These are phyloP conservation scores for Panicum miliaceum DNA, from an alignment of 176 grass and related monocot species.

Conservation along the genomic window DNA sequence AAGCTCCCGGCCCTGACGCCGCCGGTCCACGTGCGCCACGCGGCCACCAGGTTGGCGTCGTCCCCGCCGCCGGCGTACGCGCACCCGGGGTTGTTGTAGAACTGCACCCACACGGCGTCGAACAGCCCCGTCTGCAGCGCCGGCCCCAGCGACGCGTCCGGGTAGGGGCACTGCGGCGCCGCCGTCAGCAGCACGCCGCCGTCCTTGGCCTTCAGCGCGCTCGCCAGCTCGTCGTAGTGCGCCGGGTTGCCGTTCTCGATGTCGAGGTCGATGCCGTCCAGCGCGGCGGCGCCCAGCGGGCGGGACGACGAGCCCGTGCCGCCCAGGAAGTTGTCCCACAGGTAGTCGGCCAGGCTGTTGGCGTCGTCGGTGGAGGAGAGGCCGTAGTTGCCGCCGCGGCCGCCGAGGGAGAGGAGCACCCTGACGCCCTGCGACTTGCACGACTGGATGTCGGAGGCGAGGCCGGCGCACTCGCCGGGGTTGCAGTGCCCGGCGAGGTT, in stretches of 20 bases:
- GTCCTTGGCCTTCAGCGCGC: conserved; percentile 6
- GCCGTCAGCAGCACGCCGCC: conserved; percentile 46
- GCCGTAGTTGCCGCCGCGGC: conserved; percentile 35
- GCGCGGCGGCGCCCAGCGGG: conserved; percentile 65
- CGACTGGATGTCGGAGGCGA: conserved; percentile 49
- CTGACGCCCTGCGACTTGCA: conserved; percentile 56
- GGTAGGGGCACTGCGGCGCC: conserved; percentile 63
- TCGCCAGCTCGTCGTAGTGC: conserved; percentile 59
- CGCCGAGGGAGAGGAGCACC: conserved; percentile 83
- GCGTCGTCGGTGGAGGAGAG: conserved; percentile 61
- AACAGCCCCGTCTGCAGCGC: conserved; percentile 58
- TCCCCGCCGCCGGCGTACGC: conserved; percentile 44
- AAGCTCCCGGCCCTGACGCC: conserved; percentile 46
- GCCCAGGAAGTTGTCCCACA: conserved; percentile 70
- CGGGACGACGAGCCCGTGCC: conserved; percentile 39
- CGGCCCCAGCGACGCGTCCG: conserved; percentile 43
- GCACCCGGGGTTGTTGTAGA: conserved; percentile 55
- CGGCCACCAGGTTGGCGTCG: conserved; percentile 35
- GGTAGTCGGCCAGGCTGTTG: conserved; percentile 62
- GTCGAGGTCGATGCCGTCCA: conserved; percentile 82
- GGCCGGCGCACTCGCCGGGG: conserved; percentile 42
- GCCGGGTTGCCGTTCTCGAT: conserved; percentile 44
- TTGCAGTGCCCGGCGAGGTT: conserved; percentile 72
- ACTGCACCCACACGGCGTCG: conserved; percentile 68
- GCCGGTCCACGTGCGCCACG: conserved; percentile 64